Evolutionary conservation across 331 rosid species (phyloP).

Genomic region (Quercus phellos): DNA sequence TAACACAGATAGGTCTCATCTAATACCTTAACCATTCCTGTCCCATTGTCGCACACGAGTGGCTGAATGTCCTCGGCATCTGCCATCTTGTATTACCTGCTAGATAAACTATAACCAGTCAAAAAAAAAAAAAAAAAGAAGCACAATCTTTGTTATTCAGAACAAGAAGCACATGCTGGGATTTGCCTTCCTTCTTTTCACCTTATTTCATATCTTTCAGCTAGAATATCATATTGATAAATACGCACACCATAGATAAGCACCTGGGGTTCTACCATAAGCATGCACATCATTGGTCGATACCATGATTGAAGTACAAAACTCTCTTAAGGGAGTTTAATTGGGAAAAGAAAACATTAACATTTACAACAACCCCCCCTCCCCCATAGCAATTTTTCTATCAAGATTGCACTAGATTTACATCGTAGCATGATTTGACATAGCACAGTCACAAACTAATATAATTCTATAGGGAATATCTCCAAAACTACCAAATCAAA

Average conservation of each 20-base stretch:
- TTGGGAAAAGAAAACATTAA: neutral
- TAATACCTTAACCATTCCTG: conserved; percentile 98
- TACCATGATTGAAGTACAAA: neutral
- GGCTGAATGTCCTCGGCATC: conserved; percentile 96
- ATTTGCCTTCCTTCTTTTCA: neutral
- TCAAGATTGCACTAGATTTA: too few relatives aligned
- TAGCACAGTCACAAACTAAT: too few relatives aligned
- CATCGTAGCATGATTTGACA: too few relatives aligned
- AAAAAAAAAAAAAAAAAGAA: neutral
- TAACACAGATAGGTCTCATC: neutral
- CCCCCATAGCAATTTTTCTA: too few relatives aligned
- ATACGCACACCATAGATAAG: neutral
- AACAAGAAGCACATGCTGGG: neutral
- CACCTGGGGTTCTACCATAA: neutral
- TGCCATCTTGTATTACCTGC: conserved; percentile 73
- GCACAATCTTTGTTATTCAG: neutral
- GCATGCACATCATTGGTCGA: neutral
- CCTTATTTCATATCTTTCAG: neutral
- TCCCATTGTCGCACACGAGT: conserved; percentile 97
- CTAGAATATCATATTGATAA: neutral
- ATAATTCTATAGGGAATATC: too few relatives aligned
- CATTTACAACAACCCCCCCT: neutral
- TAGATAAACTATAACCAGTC: conserved; percentile 15
- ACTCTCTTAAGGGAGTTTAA: neutral
- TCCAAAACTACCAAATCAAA: too few relatives aligned